Conservation (phyloP, 257 asterid genomes). For the Nicotiana obtusifolia region DNA sequence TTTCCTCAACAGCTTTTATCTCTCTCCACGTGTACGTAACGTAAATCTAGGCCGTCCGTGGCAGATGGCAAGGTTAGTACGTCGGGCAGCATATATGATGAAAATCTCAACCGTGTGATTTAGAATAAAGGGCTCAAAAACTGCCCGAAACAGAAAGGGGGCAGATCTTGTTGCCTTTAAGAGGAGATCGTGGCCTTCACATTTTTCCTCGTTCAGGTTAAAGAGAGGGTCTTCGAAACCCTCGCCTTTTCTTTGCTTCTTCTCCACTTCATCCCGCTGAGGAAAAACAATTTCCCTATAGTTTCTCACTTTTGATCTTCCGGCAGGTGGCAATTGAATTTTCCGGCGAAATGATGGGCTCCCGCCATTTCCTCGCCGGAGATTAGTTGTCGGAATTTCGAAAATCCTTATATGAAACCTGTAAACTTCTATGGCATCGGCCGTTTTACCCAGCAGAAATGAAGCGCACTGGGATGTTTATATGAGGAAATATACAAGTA, state of each 20-base stretch:
- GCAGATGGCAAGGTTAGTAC: conserved; percentile 20
- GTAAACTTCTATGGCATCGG: conserved; percentile 24
- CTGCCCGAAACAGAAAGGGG: conserved; percentile 28
- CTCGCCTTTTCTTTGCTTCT: neutral
- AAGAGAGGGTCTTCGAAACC: conserved; percentile 24
- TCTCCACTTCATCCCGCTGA: neutral
- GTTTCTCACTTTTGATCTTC: neutral
- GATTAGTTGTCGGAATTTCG: neutral
- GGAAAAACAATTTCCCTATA: neutral
- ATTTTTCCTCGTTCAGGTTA: neutral
- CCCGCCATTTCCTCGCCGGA: conserved; percentile 25
- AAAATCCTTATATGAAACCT: neutral
- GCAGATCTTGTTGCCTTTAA: conserved; percentile 31
- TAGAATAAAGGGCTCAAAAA: conserved; percentile 8
- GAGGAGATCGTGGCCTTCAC: conserved; percentile 11
- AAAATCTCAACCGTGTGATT: conserved; percentile 14
- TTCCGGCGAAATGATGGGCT: conserved; percentile 20
- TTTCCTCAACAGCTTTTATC: neutral
- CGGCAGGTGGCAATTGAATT: conserved; percentile 6
- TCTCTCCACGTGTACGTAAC: conserved; percentile 14
- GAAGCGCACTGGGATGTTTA: conserved; percentile 24
- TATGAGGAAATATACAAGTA: conserved; percentile 17
- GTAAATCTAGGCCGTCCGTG: conserved; percentile 25
- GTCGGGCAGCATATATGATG: conserved; percentile 14
- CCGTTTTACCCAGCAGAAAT: conserved; percentile 25